phyloP scores from a whole-genome alignment of 306 rosid species.

The Carpinus viminea region DNA sequence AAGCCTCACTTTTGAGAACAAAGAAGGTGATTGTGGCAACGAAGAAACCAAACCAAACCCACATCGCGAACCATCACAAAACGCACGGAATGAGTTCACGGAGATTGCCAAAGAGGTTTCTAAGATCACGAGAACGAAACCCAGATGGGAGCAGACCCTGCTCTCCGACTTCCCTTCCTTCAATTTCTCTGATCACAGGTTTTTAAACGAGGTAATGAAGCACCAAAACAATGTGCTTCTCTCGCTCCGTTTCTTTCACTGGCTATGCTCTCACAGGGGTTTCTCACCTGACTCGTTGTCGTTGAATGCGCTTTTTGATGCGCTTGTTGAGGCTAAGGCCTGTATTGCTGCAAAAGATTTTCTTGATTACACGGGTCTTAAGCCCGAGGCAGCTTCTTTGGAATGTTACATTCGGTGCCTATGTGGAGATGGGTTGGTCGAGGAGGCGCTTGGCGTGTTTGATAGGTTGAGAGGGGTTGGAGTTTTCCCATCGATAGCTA shows the following conservation, averaged over 20 bases:
- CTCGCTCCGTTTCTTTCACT: slow-evolving; percentile 72
- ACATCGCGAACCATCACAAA: slow-evolving; percentile 7
- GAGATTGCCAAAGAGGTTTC: slow-evolving; percentile 48
- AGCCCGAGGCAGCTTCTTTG: slow-evolving; percentile 47
- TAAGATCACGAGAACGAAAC: slow-evolving; percentile 51
- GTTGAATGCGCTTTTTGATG: slow-evolving; percentile 48
- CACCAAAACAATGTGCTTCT: slow-evolving; percentile 57
- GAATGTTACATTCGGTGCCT: slow-evolving; percentile 57
- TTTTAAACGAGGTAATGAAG: slow-evolving; percentile 48
- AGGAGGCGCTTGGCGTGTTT: slow-evolving; percentile 55
- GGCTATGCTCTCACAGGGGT: slow-evolving; percentile 50
- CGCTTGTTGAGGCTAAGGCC: slow-evolving; percentile 63
- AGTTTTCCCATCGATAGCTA: slow-evolving; percentile 46
- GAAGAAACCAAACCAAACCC: slow-evolving; percentile 7
- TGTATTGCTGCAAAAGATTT: slow-evolving; percentile 49
- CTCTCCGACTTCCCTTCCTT: slow-evolving; percentile 60
- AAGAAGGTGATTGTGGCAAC: slow-evolving; percentile 27
- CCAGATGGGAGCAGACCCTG: slow-evolving; percentile 72
- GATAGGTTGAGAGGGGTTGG: slow-evolving; percentile 39
- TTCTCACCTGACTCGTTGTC: slow-evolving; percentile 53
- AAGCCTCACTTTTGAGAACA: slow-evolving; percentile 35
- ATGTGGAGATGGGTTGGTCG: slow-evolving; percentile 49
- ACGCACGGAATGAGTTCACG: slow-evolving; percentile 23
- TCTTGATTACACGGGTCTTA: slow-evolving; percentile 46
- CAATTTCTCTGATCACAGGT: slow-evolving; percentile 54